A percentile compares a stretch with the other conserved stretches of the same genome.
Evolutionary conservation across 345 rosid genomes (phyloP).

Genomic region (Physaria fendleri): DNA sequence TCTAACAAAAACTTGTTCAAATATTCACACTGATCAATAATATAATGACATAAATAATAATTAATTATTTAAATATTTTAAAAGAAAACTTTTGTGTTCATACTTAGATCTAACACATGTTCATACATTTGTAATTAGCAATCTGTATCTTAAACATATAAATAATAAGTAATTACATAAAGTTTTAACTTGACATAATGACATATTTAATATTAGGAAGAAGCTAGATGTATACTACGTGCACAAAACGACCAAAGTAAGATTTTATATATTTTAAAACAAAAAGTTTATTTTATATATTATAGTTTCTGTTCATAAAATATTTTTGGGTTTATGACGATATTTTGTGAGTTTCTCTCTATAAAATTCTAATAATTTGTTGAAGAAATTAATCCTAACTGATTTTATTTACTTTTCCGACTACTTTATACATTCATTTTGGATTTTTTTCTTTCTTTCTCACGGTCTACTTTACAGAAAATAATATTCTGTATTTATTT

Average conservation of each 20-base stretch:
- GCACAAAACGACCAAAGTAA: conserved; percentile 33
- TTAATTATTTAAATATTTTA: not conserved
- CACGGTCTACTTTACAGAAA: conserved; percentile 6
- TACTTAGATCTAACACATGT: conserved; percentile 21
- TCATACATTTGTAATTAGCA: not conserved
- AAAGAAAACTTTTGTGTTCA: conserved; percentile 27
- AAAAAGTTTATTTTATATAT: not conserved
- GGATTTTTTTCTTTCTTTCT: not conserved
- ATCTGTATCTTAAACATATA: not conserved
- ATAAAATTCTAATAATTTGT: not conserved
- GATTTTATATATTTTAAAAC: no score
- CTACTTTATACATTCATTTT: not conserved
- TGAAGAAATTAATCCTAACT: conserved; percentile 1
- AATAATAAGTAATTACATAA: not conserved
- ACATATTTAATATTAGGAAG: not conserved
- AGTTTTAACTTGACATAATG: not conserved
- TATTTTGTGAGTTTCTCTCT: conserved; percentile 5
- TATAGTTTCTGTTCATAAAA: conserved; percentile 17
- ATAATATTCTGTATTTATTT: conserved; percentile 10
- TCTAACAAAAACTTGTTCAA: conserved; percentile 29
- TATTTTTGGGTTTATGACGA: conserved; percentile 17
- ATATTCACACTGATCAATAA: conserved; percentile 20
- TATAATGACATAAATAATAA: conserved; percentile 7
- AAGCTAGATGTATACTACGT: not conserved
- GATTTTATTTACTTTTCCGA: not conserved